A percentile compares a stretch with the other conserved stretches of the same genome.
Evolutionary conservation across 2,329 filamentous ascomycete species (phyloP).

Genomic region (Neopestalotiopsis clavispora): DNA sequence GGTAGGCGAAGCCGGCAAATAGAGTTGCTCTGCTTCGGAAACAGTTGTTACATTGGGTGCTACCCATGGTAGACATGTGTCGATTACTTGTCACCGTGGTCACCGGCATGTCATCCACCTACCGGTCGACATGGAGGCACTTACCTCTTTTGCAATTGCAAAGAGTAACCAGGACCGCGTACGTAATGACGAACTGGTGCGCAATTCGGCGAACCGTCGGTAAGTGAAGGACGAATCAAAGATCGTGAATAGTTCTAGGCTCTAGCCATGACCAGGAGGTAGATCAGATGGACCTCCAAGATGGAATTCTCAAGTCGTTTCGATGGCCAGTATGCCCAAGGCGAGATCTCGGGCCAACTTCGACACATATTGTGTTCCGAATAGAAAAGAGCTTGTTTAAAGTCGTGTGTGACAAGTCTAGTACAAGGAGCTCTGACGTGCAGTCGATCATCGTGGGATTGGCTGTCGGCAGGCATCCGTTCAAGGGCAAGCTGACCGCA

Average conservation of each 20-base stretch:
- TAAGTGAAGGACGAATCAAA: neutral
- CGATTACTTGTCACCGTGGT: neutral
- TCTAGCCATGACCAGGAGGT: conserved; percentile 1
- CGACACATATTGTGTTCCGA: conserved; percentile 41
- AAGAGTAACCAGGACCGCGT: neutral
- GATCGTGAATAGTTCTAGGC: neutral
- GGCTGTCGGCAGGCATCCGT: neutral
- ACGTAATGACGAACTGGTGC: neutral
- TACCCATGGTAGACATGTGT: neutral
- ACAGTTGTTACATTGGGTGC: neutral
- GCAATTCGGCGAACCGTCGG: neutral
- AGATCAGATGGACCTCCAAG: conserved; percentile 14
- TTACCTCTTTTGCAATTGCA: too few relatives aligned
- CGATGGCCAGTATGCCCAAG: conserved; percentile 15
- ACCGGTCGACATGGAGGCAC: neutral
- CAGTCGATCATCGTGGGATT: conserved; percentile 4
- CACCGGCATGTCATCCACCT: neutral
- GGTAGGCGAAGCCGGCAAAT: neutral
- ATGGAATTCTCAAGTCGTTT: conserved; percentile 8
- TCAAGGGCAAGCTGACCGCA: neutral
- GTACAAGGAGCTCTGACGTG: neutral
- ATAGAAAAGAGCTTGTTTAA: conserved; percentile 13
- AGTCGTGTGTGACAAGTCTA: neutral
- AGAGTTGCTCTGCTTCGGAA: neutral
- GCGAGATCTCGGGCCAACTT: conserved; percentile 30